phyloP scores from a whole-genome alignment of 352 stramenopile species.

The Detonula confervacea region DNA sequence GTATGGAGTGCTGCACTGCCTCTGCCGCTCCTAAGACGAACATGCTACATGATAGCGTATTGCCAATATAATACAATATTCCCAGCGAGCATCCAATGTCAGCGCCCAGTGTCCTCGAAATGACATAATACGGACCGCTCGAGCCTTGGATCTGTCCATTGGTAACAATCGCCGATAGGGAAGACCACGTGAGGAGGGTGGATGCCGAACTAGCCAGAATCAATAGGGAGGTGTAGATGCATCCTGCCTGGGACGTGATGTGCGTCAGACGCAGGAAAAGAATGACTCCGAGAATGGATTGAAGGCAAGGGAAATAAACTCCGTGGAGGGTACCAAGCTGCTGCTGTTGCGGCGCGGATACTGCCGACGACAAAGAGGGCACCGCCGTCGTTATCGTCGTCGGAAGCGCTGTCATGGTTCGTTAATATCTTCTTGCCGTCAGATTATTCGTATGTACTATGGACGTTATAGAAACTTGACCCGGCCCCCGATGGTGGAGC shows the following conservation, averaged over 20 bases:
- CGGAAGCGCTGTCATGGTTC: not conserved
- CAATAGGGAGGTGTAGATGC: slow-evolving; percentile 59
- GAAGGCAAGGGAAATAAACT: slow-evolving; percentile 89
- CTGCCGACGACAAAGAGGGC: not conserved
- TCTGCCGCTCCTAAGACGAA: slow-evolving; percentile 85
- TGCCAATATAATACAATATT: slow-evolving; percentile 90
- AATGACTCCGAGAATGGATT: slow-evolving; percentile 92
- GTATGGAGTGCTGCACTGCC: slow-evolving; percentile 75
- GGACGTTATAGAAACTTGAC: too few species aligned
- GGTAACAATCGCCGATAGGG: slow-evolving; percentile 88
- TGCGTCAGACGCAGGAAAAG: slow-evolving; percentile 89
- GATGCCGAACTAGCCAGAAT: slow-evolving; percentile 82
- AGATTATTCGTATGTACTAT: too few species aligned
- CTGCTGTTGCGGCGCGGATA: not conserved
- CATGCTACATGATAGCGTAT: slow-evolving; percentile 74
- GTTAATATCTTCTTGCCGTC: too few species aligned
- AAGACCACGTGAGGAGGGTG: slow-evolving; percentile 88
- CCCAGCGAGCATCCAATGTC: slow-evolving; percentile 90
- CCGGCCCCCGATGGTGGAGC: too few species aligned
- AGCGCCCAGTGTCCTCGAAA: slow-evolving; percentile 83
- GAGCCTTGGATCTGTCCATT: slow-evolving; percentile 85
- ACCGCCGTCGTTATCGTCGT: not conserved
- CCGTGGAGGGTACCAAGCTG: slow-evolving; percentile 69
- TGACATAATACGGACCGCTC: slow-evolving; percentile 85
- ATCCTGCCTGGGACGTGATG: slow-evolving; percentile 88